These are phyloP conservation scores for Fusarium nematophilum DNA, from an alignment of 2,329 filamentous ascomycete genomes.

Conservation along the genomic window DNA sequence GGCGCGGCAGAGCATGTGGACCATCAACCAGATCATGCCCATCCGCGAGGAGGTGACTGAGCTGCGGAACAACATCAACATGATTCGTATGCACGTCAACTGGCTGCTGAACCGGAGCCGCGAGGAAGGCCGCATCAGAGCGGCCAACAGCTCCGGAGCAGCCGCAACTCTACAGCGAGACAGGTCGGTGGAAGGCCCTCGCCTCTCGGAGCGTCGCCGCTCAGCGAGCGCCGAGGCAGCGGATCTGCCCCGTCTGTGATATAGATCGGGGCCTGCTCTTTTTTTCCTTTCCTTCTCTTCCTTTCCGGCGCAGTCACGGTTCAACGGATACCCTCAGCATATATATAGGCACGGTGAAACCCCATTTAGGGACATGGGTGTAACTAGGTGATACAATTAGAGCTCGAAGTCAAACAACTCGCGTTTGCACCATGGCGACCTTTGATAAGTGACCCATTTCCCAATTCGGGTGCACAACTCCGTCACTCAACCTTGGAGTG, in stretches of 20 bases:
- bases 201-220: constrained; percentile 50
- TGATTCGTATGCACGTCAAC: constrained; percentile 69
- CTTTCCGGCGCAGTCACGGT: constrained; percentile 32
- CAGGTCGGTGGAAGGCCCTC: constrained; percentile 41
- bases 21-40: constrained; percentile 70
- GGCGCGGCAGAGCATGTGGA: constrained; percentile 69
- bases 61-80: constrained; percentile 66
- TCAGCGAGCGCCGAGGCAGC: constrained; percentile 51
- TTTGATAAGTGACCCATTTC: constrained; percentile 13
- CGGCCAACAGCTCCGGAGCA: constrained; percentile 50
- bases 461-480: neutral
- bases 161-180: constrained; percentile 48
- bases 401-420: constrained; percentile 14
- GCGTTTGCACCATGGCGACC: neutral
- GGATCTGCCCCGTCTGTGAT: constrained; percentile 53
- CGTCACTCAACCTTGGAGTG: too few relatives aligned
- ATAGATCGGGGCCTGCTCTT: neutral
- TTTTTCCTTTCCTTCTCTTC: neutral
- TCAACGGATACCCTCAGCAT: constrained; percentile 39
- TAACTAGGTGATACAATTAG: constrained; percentile 11
- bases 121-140: constrained; percentile 57
- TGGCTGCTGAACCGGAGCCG: constrained; percentile 67
- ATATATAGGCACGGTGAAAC: constrained; percentile 22
- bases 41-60: constrained; percentile 73
- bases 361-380: constrained; percentile 12